These are phyloP conservation scores for Conidiobolus incongruus DNA, from an alignment of 371 early-diverging fungal species.

Conservation along the genomic window DNA sequence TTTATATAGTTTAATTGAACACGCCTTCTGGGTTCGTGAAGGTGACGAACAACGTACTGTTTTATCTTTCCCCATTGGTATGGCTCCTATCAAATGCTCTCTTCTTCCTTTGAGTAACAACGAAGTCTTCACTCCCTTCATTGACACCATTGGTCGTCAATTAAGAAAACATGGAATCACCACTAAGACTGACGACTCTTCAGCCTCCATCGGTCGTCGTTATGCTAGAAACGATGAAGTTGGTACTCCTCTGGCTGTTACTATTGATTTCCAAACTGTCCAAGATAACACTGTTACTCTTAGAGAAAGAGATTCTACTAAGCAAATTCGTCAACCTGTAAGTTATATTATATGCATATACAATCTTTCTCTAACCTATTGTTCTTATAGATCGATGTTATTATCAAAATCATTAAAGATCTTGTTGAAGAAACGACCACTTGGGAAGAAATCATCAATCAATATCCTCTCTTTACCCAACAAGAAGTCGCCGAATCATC, in stretches of 20 bases:
- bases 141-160: conserved; percentile 25
- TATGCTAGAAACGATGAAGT: conserved; percentile 98
- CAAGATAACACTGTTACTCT: conserved; percentile 88
- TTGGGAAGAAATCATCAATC: conserved; percentile 36
- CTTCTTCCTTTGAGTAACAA: conserved; percentile 74
- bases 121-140: conserved; percentile 45
- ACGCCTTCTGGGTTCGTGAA: conserved; percentile 81
- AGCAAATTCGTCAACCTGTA: conserved; percentile 78
- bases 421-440: conserved; percentile 34
- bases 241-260: conserved; percentile 97
- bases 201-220: conserved; percentile 89
- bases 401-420: conserved; percentile 44
- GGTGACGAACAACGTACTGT: conserved; percentile 78
- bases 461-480: conserved; percentile 28
- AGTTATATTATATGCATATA: neutral
- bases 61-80: conserved; percentile 70
- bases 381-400: conserved; percentile 21
- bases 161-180: conserved; percentile 41
- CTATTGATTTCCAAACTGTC: conserved; percentile 95
- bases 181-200: conserved; percentile 71
- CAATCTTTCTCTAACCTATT: neutral
- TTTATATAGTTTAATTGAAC: conserved; percentile 93
- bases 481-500: conserved; percentile 11
- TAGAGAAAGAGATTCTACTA: conserved; percentile 91
- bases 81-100: conserved; percentile 91